Base-by-base conservation (phyloP, 2,329 filamentous ascomycete species). In the Hymenoscyphus linearis region DNA sequence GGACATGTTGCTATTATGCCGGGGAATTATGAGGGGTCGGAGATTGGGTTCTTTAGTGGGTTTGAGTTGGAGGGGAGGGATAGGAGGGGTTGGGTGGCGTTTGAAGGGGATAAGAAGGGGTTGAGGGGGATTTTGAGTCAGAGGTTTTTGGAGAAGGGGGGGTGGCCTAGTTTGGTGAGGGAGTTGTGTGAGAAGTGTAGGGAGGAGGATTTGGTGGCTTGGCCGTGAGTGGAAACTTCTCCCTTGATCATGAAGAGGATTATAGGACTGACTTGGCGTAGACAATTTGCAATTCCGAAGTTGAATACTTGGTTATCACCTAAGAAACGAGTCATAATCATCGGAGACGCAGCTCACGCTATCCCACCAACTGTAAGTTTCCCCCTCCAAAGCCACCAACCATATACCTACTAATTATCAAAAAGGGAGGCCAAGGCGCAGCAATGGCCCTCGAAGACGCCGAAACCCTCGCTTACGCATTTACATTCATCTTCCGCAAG, bases 391-490 rank as follows among this genome's bases (percentile, higher is more conserved):
- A 14, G 7, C 27, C 7, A 3, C 18, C n/a, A 18, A 47, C 0
- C 3, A 26, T 14, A n/a, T n/a, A 16, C 22, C 12, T 40, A 40
- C 16, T 36, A n/a, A 50, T 2, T n/a, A 16, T 52, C 5, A 37
- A 31, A 31, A 74, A 76, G 0, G 76, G 76, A 0, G 78, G 79
- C 0, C 78, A 80, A 61, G 76, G 78, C 0, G 73, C 75, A 0
- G 73, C 75, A 56, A 76, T 78, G 55, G 77, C 77, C 0, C 76
- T 80, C 31, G 80, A 83, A 63, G 80, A 83, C 59, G 76, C 78
- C 0, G 77, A 77, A 56, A 75, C 74, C 0, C 73, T 81, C 14
- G 75, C 60, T 12, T 55, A 62, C 18, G 35, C 52, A 10, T 26
- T 62, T 10, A 26, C 59, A 25, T 35, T 44, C n/a, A 14, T 60